These are phyloP conservation scores for Rosa rugosa DNA, from an alignment of 306 rosid genomes.

Conservation along the genomic window DNA sequence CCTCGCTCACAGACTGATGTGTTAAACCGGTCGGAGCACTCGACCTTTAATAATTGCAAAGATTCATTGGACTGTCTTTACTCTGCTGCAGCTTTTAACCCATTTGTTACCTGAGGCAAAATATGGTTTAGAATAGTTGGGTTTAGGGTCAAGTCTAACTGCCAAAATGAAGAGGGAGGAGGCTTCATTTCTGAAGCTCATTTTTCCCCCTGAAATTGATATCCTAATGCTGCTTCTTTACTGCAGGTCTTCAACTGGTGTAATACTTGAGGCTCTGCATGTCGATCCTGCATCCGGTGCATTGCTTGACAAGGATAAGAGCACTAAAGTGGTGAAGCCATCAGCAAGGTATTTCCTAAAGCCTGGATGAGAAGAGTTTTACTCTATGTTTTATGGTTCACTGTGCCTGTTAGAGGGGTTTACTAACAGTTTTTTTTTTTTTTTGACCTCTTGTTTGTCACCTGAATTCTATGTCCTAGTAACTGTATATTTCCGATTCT, in stretches of 20 bases:
- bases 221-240: constrained; percentile 53
- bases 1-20: constrained; percentile 76
- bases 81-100: constrained; percentile 84
- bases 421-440: neutral
- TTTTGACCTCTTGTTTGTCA: neutral
- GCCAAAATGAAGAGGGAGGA: constrained; percentile 64
- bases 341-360: constrained; percentile 56
- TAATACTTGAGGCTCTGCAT: constrained; percentile 94
- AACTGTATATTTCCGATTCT: neutral
- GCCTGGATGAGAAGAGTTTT: neutral
- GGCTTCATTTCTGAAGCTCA: constrained; percentile 60
- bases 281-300: constrained; percentile 98
- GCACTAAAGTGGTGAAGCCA: constrained; percentile 63
- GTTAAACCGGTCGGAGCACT: constrained; percentile 99
- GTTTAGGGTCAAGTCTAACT: constrained; percentile 63
- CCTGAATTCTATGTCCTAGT: neutral
- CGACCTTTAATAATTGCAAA: constrained; percentile 93
- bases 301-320: constrained; percentile 72
- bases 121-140: constrained; percentile 79
- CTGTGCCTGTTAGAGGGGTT: neutral
- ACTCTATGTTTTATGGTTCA: neutral
- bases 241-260: constrained; percentile 86
- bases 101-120: constrained; percentile 79
- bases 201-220: constrained; percentile 38
- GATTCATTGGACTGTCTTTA: constrained; percentile 94